These are phyloP conservation scores for Chamaecyparis obtusa DNA, from an alignment of 75 land plant genomes.

Conservation along the genomic window DNA sequence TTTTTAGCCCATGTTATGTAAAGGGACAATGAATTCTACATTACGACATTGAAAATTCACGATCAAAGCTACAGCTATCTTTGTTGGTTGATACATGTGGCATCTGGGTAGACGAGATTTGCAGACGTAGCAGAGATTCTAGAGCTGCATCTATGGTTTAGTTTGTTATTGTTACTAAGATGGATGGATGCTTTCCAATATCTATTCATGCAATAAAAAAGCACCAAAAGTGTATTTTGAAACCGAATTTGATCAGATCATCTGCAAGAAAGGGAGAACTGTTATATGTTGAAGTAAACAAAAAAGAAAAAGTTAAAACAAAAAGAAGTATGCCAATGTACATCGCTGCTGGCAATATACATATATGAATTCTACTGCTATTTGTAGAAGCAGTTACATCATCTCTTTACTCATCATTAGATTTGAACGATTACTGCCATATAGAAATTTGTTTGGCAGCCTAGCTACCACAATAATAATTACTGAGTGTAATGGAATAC, in stretches of 20 bases:
- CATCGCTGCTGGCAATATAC: neutral
- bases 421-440: neutral
- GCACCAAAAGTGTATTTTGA: neutral
- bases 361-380: neutral
- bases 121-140: neutral
- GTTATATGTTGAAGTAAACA: neutral
- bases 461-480: neutral
- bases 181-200: neutral
- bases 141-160: neutral
- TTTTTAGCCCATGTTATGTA: neutral
- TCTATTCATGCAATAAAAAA: neutral
- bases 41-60: neutral
- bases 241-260: neutral
- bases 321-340: neutral
- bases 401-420: neutral
- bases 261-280: neutral
- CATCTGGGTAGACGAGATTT: neutral
- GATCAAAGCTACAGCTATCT: neutral
- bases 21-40: neutral
- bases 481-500: neutral
- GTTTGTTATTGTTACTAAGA: neutral
- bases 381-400: neutral
- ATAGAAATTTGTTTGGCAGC: neutral
- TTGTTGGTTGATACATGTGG: neutral
- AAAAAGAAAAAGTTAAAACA: neutral